phyloP scores from a whole-genome alignment of 108 stramenopile species.

The Conticribra guillardii region DNA sequence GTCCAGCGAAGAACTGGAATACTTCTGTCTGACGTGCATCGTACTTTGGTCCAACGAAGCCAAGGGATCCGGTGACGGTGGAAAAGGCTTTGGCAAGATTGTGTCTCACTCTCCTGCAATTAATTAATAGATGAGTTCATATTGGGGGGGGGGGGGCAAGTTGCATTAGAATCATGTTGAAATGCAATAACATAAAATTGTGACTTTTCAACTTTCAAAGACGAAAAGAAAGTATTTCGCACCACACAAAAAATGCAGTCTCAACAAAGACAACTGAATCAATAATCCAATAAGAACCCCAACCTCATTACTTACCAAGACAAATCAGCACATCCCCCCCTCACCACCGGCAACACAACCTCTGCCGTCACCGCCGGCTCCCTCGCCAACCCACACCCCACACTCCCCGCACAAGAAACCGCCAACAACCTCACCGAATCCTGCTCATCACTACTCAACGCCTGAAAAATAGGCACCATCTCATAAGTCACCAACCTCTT shows the following conservation, averaged over 20 bases:
- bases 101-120: conserved; percentile 91
- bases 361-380: conserved; percentile 58
- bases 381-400: conserved; percentile 68
- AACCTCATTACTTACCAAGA: conserved; percentile 93
- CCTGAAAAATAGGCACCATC: conserved; percentile 73
- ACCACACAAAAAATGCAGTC: too few species aligned
- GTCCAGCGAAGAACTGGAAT: conserved; percentile 73
- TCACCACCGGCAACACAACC: conserved; percentile 77
- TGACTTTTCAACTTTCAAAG: too few species aligned
- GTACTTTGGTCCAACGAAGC: conserved; percentile 48
- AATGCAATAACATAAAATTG: too few species aligned
- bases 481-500: conserved; percentile 44
- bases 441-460: conserved; percentile 93
- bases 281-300: conserved; percentile 2
- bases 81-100: conserved; percentile 85
- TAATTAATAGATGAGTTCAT: conserved; percentile 1
- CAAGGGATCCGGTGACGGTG: conserved; percentile 74
- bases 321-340: conserved; percentile 77
- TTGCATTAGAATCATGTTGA: too few species aligned
- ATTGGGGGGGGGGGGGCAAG: too few species aligned
- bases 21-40: conserved; percentile 47
- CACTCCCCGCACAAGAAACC: conserved; percentile 70
- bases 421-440: conserved; percentile 95
- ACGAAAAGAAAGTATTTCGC: too few species aligned
- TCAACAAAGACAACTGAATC: not conserved